Evolutionary conservation across 1,284 basidiomycete species (phyloP).

Genomic region (Ganoderma multipileum): DNA sequence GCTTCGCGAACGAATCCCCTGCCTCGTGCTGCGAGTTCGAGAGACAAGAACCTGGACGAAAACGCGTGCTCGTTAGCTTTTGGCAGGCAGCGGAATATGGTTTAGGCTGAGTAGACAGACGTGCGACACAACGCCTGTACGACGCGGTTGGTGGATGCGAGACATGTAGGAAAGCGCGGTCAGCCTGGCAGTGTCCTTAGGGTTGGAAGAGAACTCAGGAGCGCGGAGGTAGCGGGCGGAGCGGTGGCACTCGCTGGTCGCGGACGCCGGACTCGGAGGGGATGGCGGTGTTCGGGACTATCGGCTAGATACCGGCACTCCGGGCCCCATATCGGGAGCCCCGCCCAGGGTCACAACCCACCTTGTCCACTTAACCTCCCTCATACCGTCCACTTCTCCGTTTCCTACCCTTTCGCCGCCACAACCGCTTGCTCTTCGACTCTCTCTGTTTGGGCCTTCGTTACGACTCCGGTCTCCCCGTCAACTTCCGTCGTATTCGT

Average conservation of each 20-base stretch:
- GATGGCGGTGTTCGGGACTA: background rate
- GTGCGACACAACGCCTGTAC: background rate
- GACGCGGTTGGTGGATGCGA: background rate
- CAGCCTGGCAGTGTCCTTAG: no score
- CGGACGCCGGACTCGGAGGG: no score
- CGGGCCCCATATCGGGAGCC: constrained; percentile 10
- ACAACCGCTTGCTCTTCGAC: background rate
- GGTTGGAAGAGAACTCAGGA: background rate
- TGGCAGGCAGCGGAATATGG: background rate
- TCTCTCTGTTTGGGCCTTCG: background rate
- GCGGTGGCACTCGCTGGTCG: background rate
- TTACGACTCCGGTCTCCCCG: background rate
- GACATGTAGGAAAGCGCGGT: background rate
- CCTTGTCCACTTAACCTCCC: constrained; percentile 16
- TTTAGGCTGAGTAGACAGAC: background rate
- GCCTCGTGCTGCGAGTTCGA: constrained; percentile 1
- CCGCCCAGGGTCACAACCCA: constrained; percentile 6
- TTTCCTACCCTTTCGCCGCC: background rate
- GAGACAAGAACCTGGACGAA: background rate
- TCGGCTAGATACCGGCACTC: constrained; percentile 20
- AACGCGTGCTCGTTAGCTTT: background rate
- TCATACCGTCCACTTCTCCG: constrained; percentile 9
- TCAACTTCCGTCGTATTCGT: background rate
- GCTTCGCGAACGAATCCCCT: background rate
- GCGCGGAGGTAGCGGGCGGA: background rate